phyloP scores from a whole-genome alignment of 2,329 filamentous ascomycete species.

The Arachnomyces sp. region DNA sequence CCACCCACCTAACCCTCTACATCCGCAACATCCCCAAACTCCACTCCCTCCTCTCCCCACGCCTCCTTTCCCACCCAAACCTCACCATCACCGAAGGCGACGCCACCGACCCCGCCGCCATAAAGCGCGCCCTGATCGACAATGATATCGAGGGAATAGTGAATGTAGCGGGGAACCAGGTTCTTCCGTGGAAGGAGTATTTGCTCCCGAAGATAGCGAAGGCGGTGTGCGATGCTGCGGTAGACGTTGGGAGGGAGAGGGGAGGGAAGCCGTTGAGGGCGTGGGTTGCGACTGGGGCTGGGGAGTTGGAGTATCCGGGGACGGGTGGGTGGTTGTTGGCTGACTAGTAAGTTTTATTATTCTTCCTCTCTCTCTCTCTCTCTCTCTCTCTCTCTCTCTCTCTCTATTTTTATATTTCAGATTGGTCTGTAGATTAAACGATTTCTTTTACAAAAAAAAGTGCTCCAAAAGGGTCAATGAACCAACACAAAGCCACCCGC shows the following conservation, averaged over 20 bases:
- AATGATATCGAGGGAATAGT: slow-evolving; percentile 34
- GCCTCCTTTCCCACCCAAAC: slow-evolving; percentile 23
- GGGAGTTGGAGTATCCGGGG: slow-evolving; percentile 31
- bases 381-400: too few relatives aligned
- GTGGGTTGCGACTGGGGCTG: slow-evolving; percentile 33
- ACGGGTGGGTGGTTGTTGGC: slow-evolving; percentile 23
- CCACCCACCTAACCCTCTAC: slow-evolving; percentile 32
- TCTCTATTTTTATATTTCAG: slow-evolving; percentile 5
- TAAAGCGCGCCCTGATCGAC: slow-evolving; percentile 31
- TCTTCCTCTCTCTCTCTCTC: slow-evolving; percentile 1
- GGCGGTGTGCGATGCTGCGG: slow-evolving; percentile 26
- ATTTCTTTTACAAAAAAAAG: slow-evolving; percentile 11
- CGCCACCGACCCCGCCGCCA: slow-evolving; percentile 26
- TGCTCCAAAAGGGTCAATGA: slow-evolving; percentile 26
- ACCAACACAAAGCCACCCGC: slow-evolving; percentile 28
- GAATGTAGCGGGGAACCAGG: slow-evolving; percentile 33
- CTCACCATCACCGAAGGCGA: slow-evolving; percentile 32
- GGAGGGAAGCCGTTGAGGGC: slow-evolving; percentile 27
- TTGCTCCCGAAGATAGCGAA: slow-evolving; percentile 29
- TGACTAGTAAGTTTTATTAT: slow-evolving; percentile 23
- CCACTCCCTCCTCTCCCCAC: slow-evolving; percentile 25
- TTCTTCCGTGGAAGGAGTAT: slow-evolving; percentile 30
- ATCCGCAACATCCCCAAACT: slow-evolving; percentile 36
- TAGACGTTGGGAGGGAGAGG: slow-evolving; percentile 27
- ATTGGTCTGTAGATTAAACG: slow-evolving; percentile 2